phyloP scores from a whole-genome alignment of 2,329 filamentous ascomycete genomes.

The Diplodia sapinea region DNA sequence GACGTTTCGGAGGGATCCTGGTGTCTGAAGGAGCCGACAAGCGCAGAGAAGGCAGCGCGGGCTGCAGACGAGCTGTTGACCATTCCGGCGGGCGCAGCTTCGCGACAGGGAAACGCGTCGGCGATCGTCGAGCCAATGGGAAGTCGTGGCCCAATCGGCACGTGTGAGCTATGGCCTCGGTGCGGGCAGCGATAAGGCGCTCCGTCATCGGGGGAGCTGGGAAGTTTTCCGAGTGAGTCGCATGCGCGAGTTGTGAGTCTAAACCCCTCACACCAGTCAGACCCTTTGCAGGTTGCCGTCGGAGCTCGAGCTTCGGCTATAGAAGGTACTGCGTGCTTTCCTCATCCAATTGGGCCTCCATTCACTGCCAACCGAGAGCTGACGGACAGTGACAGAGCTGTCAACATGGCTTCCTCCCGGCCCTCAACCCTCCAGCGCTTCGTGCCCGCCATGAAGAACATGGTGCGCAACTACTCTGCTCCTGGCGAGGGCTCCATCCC shows the following conservation, averaged over 20 bases:
- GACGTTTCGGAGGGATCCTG: background rate
- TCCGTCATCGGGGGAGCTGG: conserved; percentile 28
- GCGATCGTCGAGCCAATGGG: conserved; percentile 17
- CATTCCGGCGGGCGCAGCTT: background rate
- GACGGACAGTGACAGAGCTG: conserved; percentile 16
- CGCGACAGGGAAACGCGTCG: conserved; percentile 28
- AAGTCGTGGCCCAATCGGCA: conserved; percentile 24
- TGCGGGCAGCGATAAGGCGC: conserved; percentile 11
- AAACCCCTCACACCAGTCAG: conserved; percentile 4
- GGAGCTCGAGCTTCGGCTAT: conserved; percentile 25
- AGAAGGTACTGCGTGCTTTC: conserved; percentile 9
- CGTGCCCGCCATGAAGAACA: conserved; percentile 45
- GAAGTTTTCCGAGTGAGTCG: conserved; percentile 26
- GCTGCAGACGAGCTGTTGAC: conserved; percentile 11
- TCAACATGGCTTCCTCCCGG: conserved; percentile 30
- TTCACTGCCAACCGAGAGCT: conserved; percentile 3
- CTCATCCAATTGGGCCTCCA: conserved; percentile 3
- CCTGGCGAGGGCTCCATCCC: conserved; percentile 68
- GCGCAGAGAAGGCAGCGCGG: conserved; percentile 18
- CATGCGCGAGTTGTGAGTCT: conserved; percentile 17
- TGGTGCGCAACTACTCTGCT: conserved; percentile 62
- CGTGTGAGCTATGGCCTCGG: conserved; percentile 10
- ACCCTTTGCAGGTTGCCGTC: background rate
- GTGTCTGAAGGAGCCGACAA: conserved; percentile 22
- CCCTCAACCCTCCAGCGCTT: conserved; percentile 33